phyloP scores from a whole-genome alignment of 331 rosid species.

The Spiraea crenata region DNA sequence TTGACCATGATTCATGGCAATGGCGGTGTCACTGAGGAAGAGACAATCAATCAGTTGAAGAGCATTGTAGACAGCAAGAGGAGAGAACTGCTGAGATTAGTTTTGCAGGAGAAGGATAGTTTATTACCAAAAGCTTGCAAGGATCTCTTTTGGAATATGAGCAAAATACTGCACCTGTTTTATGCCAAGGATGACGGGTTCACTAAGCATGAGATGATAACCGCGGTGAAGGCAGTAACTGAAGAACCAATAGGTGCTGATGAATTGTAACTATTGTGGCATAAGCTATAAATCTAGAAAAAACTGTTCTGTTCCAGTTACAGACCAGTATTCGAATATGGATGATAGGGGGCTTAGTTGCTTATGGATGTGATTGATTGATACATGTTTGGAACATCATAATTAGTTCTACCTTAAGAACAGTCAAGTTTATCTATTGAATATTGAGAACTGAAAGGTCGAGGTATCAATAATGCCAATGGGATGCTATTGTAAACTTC shows the following conservation, averaged over 20 bases:
- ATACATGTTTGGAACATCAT: too few species aligned
- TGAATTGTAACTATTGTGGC: slow-evolving; percentile 9
- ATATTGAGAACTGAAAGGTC: too few species aligned
- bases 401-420: too few species aligned
- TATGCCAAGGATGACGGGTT: slow-evolving; percentile 78
- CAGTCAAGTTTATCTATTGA: too few species aligned
- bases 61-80: slow-evolving; percentile 34
- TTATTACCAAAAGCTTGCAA: slow-evolving; percentile 75
- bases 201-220: slow-evolving; percentile 53
- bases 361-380: too few species aligned
- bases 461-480: too few species aligned
- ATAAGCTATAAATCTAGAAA: background rate
- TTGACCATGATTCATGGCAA: slow-evolving; percentile 37
- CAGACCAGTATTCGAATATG: too few species aligned
- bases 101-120: slow-evolving; percentile 57
- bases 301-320: background rate
- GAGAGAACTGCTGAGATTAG: slow-evolving; percentile 58
- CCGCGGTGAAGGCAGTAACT: slow-evolving; percentile 41
- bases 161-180: slow-evolving; percentile 52
- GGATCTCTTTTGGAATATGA: slow-evolving; percentile 85
- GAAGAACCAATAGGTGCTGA: slow-evolving; percentile 48
- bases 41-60: slow-evolving; percentile 37
- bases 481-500: too few species aligned
- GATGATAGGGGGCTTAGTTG: too few species aligned
- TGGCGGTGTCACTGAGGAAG: slow-evolving; percentile 42